Conservation (phyloP, 2,329 filamentous ascomycete species). For the Huntiella moniliformis region DNA sequence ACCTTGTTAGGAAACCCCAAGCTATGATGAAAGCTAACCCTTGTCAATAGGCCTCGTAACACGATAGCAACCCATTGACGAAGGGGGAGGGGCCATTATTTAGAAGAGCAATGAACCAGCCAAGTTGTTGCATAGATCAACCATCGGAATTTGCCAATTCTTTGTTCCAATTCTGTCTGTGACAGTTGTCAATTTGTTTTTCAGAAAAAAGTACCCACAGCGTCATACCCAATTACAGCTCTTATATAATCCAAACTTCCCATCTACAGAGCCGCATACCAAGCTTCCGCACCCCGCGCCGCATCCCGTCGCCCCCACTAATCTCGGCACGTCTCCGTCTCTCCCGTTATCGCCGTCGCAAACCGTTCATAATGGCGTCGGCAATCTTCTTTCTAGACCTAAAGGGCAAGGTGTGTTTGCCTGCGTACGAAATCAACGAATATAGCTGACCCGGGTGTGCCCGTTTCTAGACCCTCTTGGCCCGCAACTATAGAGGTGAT, state of each 20-base stretch:
- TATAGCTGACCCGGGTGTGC: slow-evolving; percentile 1
- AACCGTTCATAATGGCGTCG: slow-evolving; percentile 55
- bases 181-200: slow-evolving; percentile 1
- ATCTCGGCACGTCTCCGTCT: neutral
- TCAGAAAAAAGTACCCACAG: too few species aligned
- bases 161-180: slow-evolving; percentile 8
- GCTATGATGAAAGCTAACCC: too few species aligned
- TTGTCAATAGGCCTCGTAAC: too few species aligned
- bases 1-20: too few species aligned
- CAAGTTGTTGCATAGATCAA: too few species aligned
- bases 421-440: slow-evolving; percentile 3
- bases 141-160: neutral
- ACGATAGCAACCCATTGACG: too few species aligned
- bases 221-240: too few species aligned
- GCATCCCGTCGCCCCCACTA: neutral
- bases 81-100: too few species aligned
- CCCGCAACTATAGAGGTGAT: slow-evolving; percentile 94
- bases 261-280: too few species aligned
- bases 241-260: too few species aligned
- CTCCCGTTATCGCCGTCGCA: neutral
- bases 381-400: slow-evolving; percentile 96
- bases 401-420: slow-evolving; percentile 74
- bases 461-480: slow-evolving; percentile 67
- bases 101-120: too few species aligned
- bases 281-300: too few species aligned